phyloP scores from a whole-genome alignment of 2,329 filamentous ascomycete genomes.

The Penicillium verrucosum region DNA sequence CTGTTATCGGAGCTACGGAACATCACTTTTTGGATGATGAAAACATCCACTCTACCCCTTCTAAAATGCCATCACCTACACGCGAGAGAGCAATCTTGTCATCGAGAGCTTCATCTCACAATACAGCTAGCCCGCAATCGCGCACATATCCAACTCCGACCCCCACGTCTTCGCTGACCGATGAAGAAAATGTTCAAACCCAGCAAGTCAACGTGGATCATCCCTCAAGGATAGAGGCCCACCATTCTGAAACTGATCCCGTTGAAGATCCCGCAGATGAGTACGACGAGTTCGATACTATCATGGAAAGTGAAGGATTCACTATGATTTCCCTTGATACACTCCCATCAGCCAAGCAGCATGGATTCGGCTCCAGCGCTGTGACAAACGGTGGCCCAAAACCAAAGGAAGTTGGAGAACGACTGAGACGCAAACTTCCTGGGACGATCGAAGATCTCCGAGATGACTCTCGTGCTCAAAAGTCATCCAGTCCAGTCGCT shows the following conservation, averaged over 20 bases:
- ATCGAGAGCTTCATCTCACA: slow-evolving; percentile 34
- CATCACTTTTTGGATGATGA: slow-evolving; percentile 27
- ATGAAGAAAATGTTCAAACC: slow-evolving; percentile 33
- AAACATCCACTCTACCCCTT: slow-evolving; percentile 34
- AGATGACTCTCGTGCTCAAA: slow-evolving; percentile 14
- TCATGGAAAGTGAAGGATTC: slow-evolving; percentile 57
- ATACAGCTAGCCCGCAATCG: slow-evolving; percentile 33
- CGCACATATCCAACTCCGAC: slow-evolving; percentile 42
- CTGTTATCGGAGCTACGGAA: slow-evolving; percentile 29
- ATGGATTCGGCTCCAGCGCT: slow-evolving; percentile 35
- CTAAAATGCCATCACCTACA: slow-evolving; percentile 34
- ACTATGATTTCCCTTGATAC: slow-evolving; percentile 57
- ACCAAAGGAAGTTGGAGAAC: slow-evolving; percentile 27
- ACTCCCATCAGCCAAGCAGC: slow-evolving; percentile 49
- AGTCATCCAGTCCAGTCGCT: slow-evolving; percentile 13
- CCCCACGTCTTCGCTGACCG: slow-evolving; percentile 38
- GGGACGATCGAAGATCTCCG: slow-evolving; percentile 18
- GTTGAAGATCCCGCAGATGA: slow-evolving; percentile 40
- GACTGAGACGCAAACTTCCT: slow-evolving; percentile 27
- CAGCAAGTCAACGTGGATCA: slow-evolving; percentile 5
- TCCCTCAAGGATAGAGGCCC: slow-evolving; percentile 10
- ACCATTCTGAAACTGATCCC: slow-evolving; percentile 1
- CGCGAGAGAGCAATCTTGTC: slow-evolving; percentile 28
- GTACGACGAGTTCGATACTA: slow-evolving; percentile 52
- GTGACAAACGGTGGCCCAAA: slow-evolving; percentile 25